These are phyloP conservation scores for Aquilaria malaccensis DNA, from an alignment of 345 rosid species.

Conservation along the genomic window DNA sequence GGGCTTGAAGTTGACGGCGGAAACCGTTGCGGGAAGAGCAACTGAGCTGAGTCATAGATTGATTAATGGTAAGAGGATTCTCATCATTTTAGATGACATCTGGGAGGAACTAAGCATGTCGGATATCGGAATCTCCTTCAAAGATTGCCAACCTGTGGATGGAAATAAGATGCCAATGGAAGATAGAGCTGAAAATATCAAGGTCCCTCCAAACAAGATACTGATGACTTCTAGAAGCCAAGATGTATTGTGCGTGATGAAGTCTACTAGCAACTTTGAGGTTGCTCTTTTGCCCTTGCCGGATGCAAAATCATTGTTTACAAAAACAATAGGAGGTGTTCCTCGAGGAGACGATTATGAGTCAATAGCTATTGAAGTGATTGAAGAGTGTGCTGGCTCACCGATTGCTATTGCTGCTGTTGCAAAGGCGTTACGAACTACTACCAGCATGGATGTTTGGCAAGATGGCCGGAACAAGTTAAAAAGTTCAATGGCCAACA, in stretches of 20 bases:
- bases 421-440: slow-evolving; percentile 2
- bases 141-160: neutral
- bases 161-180: neutral
- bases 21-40: neutral
- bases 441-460: neutral
- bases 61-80: slow-evolving; percentile 4
- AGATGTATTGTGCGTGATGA: slow-evolving; percentile 1
- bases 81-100: slow-evolving; percentile 18
- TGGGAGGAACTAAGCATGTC: slow-evolving; percentile 7
- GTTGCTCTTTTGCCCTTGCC: neutral
- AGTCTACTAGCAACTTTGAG: neutral
- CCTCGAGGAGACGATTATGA: neutral
- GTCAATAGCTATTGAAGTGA: neutral
- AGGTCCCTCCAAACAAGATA: too few relatives aligned
- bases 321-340: neutral
- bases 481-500: neutral
- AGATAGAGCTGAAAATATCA: too few relatives aligned
- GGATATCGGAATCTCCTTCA: slow-evolving; percentile 6
- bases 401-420: slow-evolving; percentile 13
- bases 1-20: neutral
- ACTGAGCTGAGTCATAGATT: neutral
- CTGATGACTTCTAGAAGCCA: slow-evolving; percentile 7
- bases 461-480: neutral
- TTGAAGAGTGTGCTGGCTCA: slow-evolving; percentile 11
- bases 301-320: slow-evolving; percentile 13